Base-by-base conservation (phyloP, 257 asterid species). In the Thymus mandschuricus region DNA sequence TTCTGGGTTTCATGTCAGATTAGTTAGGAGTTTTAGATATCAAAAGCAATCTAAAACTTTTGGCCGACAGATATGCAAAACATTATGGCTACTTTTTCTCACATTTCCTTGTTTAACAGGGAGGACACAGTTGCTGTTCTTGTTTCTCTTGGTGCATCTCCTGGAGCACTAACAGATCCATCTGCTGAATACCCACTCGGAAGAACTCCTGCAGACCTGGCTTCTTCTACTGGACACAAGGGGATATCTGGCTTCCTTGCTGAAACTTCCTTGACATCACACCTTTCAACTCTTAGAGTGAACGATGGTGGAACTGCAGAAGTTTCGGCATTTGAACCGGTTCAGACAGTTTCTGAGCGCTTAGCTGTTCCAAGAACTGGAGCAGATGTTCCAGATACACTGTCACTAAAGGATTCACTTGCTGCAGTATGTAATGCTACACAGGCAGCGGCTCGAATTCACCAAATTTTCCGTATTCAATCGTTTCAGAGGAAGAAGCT, bases 221-320 rank as follows among this genome's bases (percentile, higher is more conserved):
- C 97, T 75, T 86, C 97, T 69, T 81, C 82, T 57, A 82, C 82
- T 80, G 97, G 99, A 61, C 92, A 94, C 81, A 94, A 94, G 86
- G 99, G 97, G 57, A 94, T 94, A 70, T 84, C 97, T 68, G 99
- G 99, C 73, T 94, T 85, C 76, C 93, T 94, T 75, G 97, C 95
- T 8, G 99, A 94, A 81, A 72, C 87, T 64, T 67, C 88, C 74
- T 77, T 94, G 81, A 94, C 90, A 66, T 66, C 79, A 33, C 99
- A 86, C 77, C 97, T 94, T 50, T 74, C 82, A 10, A 70, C 87
- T 65, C 87, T 94, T 72, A 72, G 64, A 55, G 85, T 94, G 76
- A 82, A 80, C 52, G 97, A 91, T 68, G 84, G 79, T 61, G 80
- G 79, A 33, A 76, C 76, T 27, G 15, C 82, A 27, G 88, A 85